Conservation (phyloP, 2,329 filamentous ascomycete genomes). For the Oidium heveae region DNA sequence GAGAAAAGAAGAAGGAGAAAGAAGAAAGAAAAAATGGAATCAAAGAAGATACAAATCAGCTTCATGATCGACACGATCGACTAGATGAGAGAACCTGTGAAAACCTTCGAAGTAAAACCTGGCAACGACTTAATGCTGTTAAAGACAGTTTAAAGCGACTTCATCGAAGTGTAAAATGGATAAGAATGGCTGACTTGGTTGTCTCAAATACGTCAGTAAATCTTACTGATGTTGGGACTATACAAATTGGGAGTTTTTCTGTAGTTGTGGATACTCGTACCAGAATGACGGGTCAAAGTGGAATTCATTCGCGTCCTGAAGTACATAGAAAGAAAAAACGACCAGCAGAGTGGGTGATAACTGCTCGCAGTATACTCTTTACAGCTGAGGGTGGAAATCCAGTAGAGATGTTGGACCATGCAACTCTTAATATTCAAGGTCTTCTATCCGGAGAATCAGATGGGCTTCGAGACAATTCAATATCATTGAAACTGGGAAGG, state of each 20-base stretch:
- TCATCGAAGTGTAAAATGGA: constrained; percentile 68
- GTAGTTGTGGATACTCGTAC: constrained; percentile 73
- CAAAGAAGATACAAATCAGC: constrained; percentile 9
- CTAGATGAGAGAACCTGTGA: constrained; percentile 9
- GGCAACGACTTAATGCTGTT: constrained; percentile 50
- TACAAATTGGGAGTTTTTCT: constrained; percentile 66
- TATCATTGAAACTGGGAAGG: constrained; percentile 74
- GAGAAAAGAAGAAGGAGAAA: constrained; percentile 13
- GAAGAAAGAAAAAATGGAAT: constrained; percentile 8
- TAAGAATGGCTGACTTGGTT: constrained; percentile 71
- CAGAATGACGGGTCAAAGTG: constrained; percentile 74
- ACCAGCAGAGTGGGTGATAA: constrained; percentile 86
- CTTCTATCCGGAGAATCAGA: constrained; percentile 66
- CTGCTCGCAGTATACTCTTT: constrained; percentile 65
- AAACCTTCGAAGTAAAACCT: constrained; percentile 39
- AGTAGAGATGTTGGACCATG: constrained; percentile 68
- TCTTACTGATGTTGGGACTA: constrained; percentile 54
- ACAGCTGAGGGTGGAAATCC: constrained; percentile 65
- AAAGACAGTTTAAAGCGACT: constrained; percentile 74
- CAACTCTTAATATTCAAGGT: constrained; percentile 74
- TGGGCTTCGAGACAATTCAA: constrained; percentile 68
- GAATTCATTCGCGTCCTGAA: constrained; percentile 63
- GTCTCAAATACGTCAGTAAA: constrained; percentile 57
- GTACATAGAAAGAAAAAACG: constrained; percentile 34
- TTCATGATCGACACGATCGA: constrained; percentile 6